Evolutionary conservation across 352 stramenopile genomes (phyloP), one percentile per base, ranked within the genome.

Genomic region (Phytophthora meadii): DNA sequence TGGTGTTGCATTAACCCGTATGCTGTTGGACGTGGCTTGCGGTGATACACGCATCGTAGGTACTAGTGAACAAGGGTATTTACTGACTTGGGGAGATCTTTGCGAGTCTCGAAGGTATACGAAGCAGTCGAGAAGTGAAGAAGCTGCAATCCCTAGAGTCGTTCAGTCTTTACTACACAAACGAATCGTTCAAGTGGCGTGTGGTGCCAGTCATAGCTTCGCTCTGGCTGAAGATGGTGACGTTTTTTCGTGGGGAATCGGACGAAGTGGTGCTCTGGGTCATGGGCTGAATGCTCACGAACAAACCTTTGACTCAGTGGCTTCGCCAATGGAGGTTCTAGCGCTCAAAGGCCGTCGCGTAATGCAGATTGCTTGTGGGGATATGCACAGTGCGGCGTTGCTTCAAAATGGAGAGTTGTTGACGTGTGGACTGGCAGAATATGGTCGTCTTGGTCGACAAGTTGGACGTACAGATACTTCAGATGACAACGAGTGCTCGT

Each of bases 61-160:
- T 25, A 61, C 86, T 40, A 92, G 82, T 2, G 85, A 95, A 61
- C 82, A 90, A 34, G 85, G 84, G 15, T 89, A 92, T 65, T 34
- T 92, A 32, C 63, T 93, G 32, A 81, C 79, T n/a, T 95, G 82
- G 83, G 87, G 87, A n/a, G 72, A 85, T n/a, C 72, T 72, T 8
- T 54, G 61, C 4, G 65, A 80, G 11, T 68, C 72, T 7, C 78
- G 82, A 8, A 61, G 79, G 8, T 76, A 73, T 9, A 64, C 68
- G 24, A 72, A 53, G 12, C 0, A 15, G n/a, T 24, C 36, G 25
- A 48, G 8, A 28, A 40, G 27, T 27, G 59, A 39, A 9, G 22
- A 60, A 24, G 6, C 17, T 10, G 12, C 24, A 4, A 49, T 53
- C 11, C 76, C 79, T 0, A 68, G 48, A 45, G 66, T 79, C 15